Percentiles rank a stretch among this genome's conserved stretches.
Evolutionary conservation across 2,329 filamentous ascomycete species (phyloP).

Genomic region (Ophiostoma novo-ulmi): DNA sequence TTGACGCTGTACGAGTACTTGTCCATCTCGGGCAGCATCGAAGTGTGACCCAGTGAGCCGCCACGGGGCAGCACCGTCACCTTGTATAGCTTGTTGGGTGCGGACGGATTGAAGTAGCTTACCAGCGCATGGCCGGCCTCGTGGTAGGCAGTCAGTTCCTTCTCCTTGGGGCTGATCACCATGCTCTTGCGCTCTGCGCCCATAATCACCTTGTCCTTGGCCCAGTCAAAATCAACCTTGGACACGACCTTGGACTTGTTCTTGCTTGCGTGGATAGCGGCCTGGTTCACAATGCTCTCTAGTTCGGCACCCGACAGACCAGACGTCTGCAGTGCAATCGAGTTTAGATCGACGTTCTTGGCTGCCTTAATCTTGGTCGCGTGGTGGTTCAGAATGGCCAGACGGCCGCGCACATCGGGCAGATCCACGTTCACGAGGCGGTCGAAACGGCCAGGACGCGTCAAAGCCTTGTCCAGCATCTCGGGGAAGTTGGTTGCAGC

Average conservation of each 20-base stretch:
- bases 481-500: constrained; percentile 96
- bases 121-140: constrained; percentile 94
- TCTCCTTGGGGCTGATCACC: constrained; percentile 88
- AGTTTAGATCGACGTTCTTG: constrained; percentile 73
- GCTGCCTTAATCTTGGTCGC: constrained; percentile 82
- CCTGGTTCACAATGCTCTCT: constrained; percentile 95
- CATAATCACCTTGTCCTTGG: constrained; percentile 97
- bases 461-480: constrained; percentile 88
- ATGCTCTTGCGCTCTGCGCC: constrained; percentile 86
- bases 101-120: constrained; percentile 69
- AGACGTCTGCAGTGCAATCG: constrained; percentile 79
- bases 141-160: constrained; percentile 94
- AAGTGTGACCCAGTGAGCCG: constrained; percentile 77
- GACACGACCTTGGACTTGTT: constrained; percentile 70
- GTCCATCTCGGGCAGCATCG: constrained; percentile 84
- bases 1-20: constrained; percentile 83
- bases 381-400: constrained; percentile 90
- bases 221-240: constrained; percentile 86
- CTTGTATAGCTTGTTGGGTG: constrained; percentile 80
- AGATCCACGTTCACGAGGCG: constrained; percentile 83
- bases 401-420: constrained; percentile 86
- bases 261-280: constrained; percentile 89
- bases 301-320: constrained; percentile 94
- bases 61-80: constrained; percentile 94
- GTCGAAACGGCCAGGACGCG: constrained; percentile 90